These are phyloP conservation scores for Ustilago esculenta DNA, from an alignment of 1,284 basidiomycete species.

Conservation along the genomic window DNA sequence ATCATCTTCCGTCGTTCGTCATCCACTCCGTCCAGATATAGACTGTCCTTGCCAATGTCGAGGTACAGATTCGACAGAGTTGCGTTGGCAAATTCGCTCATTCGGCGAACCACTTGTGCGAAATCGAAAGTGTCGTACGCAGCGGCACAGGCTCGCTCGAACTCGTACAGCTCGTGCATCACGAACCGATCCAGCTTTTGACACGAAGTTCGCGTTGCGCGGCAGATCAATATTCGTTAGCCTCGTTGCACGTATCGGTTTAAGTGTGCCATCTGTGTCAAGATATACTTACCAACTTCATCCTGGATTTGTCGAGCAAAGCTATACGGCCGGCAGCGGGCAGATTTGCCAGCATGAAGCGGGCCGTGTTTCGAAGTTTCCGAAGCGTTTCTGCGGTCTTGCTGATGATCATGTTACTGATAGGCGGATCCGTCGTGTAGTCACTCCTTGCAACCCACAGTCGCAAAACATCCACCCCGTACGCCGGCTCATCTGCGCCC, in stretches of 20 bases:
- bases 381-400: slow-evolving; percentile 82
- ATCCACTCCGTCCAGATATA: slow-evolving; percentile 78
- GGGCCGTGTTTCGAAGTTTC: slow-evolving; percentile 85
- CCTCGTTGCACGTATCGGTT: too few relatives aligned
- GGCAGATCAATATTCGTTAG: too few relatives aligned
- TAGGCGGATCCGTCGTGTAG: slow-evolving; percentile 86
- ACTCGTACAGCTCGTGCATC: slow-evolving; percentile 80
- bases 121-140: slow-evolving; percentile 84
- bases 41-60: slow-evolving; percentile 86
- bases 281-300: slow-evolving; percentile 32
- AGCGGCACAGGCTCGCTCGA: slow-evolving; percentile 76
- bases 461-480: slow-evolving; percentile 86
- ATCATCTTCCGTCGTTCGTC: slow-evolving; percentile 74
- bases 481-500: slow-evolving; percentile 75
- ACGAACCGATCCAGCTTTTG: slow-evolving; percentile 76
- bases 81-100: slow-evolving; percentile 69
- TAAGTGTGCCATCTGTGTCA: too few relatives aligned
- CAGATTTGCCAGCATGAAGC: slow-evolving; percentile 87
- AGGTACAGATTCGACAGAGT: slow-evolving; percentile 78
- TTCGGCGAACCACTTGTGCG: slow-evolving; percentile 72
- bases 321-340: slow-evolving; percentile 15
- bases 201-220: too few relatives aligned
- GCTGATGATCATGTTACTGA: slow-evolving; percentile 80
- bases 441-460: slow-evolving; percentile 93
- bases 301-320: slow-evolving; percentile 20